A percentile compares a stretch with the other conserved stretches of the same genome.
Conservation (phyloP, 139 green algal genomes). For the Chlamydomonas incerta region DNA sequence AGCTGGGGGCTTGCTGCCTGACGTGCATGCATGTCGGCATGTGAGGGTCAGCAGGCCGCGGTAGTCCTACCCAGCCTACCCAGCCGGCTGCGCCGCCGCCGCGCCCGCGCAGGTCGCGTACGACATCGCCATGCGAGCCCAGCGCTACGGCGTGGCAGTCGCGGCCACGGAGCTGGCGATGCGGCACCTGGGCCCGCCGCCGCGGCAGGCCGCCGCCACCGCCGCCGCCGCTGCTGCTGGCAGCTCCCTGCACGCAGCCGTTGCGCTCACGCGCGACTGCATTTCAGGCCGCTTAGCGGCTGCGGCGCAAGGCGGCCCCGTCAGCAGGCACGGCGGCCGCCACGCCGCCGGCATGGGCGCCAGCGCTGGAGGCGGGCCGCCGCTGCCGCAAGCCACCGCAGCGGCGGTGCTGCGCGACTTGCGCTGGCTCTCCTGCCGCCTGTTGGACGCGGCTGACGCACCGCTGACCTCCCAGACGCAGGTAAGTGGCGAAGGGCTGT, state of each 20-base stretch:
- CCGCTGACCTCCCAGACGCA: neutral
- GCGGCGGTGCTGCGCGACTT: constrained; percentile 9
- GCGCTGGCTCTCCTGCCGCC: constrained; percentile 11
- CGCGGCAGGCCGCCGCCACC: neutral
- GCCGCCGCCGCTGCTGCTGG: neutral
- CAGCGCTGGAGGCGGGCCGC: too few relatives aligned
- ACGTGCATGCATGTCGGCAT: too few relatives aligned
- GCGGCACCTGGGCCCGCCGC: neutral
- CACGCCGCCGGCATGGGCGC: too few relatives aligned
- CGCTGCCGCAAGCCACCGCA: too few relatives aligned
- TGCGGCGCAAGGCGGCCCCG: neutral
- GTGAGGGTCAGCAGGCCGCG: too few relatives aligned
- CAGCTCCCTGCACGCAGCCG: neutral
- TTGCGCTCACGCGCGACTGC: neutral
- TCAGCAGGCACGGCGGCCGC: too few relatives aligned
- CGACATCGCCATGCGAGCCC: constrained; percentile 18
- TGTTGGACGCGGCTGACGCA: neutral
- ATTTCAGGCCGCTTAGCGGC: neutral
- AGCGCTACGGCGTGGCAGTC: neutral
- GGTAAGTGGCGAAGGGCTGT: neutral
- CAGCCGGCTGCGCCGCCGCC: too few relatives aligned
- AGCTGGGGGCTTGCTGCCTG: too few relatives aligned
- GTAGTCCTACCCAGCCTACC: too few relatives aligned
- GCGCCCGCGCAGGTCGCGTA: constrained; percentile 26
- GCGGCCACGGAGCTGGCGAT: constrained; percentile 15